Percentiles rank a stretch among this genome's conserved stretches.
These are phyloP conservation scores for Paxillus involutus DNA, from an alignment of 768 basidiomycete species.

Conservation along the genomic window DNA sequence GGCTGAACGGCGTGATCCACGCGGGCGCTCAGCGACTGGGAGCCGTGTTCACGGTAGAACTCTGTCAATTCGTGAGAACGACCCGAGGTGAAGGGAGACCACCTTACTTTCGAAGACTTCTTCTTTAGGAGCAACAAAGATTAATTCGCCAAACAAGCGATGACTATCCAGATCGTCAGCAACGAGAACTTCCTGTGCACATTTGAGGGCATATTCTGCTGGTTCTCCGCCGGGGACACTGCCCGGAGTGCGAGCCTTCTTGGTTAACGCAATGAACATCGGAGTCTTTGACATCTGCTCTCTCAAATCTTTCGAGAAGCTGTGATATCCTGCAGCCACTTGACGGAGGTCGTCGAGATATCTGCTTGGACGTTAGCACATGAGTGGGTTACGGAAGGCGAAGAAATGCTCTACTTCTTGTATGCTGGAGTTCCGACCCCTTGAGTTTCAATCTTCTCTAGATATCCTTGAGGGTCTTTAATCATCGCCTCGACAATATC, in stretches of 20 bases:
- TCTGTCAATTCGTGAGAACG: background rate
- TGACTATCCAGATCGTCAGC: slow-evolving; percentile 80
- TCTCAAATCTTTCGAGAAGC: slow-evolving; percentile 40
- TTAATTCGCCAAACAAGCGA: slow-evolving; percentile 75
- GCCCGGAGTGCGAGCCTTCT: slow-evolving; percentile 29
- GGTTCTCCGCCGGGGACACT: slow-evolving; percentile 19
- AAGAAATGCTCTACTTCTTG: background rate
- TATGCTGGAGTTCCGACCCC: background rate
- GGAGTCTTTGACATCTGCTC: slow-evolving; percentile 62
- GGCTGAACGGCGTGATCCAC: slow-evolving; percentile 76
- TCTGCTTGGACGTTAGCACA: slow-evolving; percentile 36
- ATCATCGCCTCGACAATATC: too few species aligned
- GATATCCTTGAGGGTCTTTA: slow-evolving; percentile 63
- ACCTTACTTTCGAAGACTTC: slow-evolving; percentile 76
- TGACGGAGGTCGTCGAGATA: slow-evolving; percentile 79
- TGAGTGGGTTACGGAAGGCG: background rate
- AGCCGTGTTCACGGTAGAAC: slow-evolving; percentile 67
- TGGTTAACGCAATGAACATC: slow-evolving; percentile 67
- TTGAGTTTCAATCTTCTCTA: slow-evolving; percentile 37
- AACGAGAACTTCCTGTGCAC: slow-evolving; percentile 69
- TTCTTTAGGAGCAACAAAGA: slow-evolving; percentile 84
- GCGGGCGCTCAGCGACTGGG: slow-evolving; percentile 61
- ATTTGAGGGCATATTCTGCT: too few species aligned
- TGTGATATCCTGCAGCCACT: slow-evolving; percentile 64
- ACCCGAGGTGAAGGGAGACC: too few species aligned